A percentile compares a stretch with the other conserved stretches of the same genome.
These are phyloP conservation scores for Lentinula novae-zelandiae DNA, from an alignment of 1,284 basidiomycete species.

Conservation along the genomic window DNA sequence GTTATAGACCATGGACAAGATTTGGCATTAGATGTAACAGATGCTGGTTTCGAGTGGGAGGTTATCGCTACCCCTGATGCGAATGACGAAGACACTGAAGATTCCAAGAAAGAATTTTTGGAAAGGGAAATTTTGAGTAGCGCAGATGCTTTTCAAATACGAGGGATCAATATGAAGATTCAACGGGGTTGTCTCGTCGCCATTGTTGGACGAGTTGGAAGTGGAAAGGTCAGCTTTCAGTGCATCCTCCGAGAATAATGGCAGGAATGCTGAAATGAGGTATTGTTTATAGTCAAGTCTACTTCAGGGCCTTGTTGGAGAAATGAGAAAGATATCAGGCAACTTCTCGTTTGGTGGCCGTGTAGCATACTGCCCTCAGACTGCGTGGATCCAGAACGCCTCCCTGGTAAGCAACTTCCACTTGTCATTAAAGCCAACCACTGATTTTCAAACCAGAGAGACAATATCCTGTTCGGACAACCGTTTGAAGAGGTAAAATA, in stretches of 20 bases:
- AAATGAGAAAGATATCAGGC: slow-evolving; percentile 61
- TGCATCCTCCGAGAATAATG: neutral
- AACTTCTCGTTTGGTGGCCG: slow-evolving; percentile 56
- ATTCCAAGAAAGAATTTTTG: slow-evolving; percentile 14
- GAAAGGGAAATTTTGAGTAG: slow-evolving; percentile 8
- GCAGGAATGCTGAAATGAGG: slow-evolving; percentile 1
- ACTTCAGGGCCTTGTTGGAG: slow-evolving; percentile 68
- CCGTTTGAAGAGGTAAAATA: slow-evolving; percentile 66
- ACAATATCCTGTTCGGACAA: slow-evolving; percentile 68
- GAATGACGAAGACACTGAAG: slow-evolving; percentile 19
- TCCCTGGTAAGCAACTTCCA: slow-evolving; percentile 47
- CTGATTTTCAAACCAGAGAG: slow-evolving; percentile 35
- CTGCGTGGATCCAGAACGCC: slow-evolving; percentile 83
- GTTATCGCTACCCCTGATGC: neutral
- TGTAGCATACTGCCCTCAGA: slow-evolving; percentile 76
- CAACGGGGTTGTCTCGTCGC: slow-evolving; percentile 59
- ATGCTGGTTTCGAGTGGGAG: slow-evolving; percentile 71
- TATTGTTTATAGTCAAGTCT: slow-evolving; percentile 51
- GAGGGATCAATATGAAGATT: slow-evolving; percentile 50
- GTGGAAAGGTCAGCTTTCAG: slow-evolving; percentile 30
- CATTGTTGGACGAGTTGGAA: slow-evolving; percentile 65
- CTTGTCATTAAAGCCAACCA: neutral
- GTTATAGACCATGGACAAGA: slow-evolving; percentile 42
- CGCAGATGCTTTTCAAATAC: slow-evolving; percentile 43
- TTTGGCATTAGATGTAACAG: slow-evolving; percentile 45